phyloP scores from a whole-genome alignment of 352 stramenopile genomes.

The Aphanomyces invadans region DNA sequence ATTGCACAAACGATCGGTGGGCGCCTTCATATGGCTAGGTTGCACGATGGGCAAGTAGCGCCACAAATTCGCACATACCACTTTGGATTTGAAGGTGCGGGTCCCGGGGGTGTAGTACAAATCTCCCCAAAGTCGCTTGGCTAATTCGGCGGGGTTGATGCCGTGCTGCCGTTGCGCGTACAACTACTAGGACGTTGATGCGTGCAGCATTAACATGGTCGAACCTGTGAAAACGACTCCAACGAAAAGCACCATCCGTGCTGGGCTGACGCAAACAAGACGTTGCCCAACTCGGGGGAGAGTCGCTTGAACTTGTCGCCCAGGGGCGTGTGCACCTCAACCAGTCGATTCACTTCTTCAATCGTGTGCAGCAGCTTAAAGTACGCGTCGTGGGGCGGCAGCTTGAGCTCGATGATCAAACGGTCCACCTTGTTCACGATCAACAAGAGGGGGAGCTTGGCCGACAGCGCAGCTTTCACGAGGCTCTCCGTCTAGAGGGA shows the following conservation, averaged over 20 bases:
- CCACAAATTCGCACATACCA: constrained; percentile 36
- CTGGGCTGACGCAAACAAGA: constrained; percentile 94
- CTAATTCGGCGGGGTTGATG: constrained; percentile 81
- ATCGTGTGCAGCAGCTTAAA: constrained; percentile 97
- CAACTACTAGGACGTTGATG: constrained; percentile 29
- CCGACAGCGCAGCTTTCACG: constrained; percentile 86
- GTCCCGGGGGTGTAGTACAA: constrained; percentile 93
- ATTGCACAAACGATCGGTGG: constrained; percentile 95
- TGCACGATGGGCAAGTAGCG: neutral
- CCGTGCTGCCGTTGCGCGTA: constrained; percentile 63
- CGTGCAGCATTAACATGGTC: neutral
- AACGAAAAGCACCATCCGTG: constrained; percentile 98
- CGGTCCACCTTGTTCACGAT: constrained; percentile 98
- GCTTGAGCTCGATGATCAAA: constrained; percentile 97
- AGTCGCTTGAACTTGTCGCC: constrained; percentile 48
- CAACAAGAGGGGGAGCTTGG: constrained; percentile 87
- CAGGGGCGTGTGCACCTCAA: constrained; percentile 58
- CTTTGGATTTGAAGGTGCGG: constrained; percentile 87
- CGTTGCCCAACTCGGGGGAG: constrained; percentile 93
- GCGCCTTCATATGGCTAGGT: constrained; percentile 70
- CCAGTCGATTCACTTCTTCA: constrained; percentile 93
- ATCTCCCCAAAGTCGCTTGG: constrained; percentile 95
- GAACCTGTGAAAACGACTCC: constrained; percentile 89
- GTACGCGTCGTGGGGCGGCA: constrained; percentile 96
- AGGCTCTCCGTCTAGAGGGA: constrained; percentile 87